Percentiles rank a stretch among this genome's conserved stretches.
phyloP scores from a whole-genome alignment of 495 filamentous ascomycete genomes.

The Hypoxylon cercidicola region DNA sequence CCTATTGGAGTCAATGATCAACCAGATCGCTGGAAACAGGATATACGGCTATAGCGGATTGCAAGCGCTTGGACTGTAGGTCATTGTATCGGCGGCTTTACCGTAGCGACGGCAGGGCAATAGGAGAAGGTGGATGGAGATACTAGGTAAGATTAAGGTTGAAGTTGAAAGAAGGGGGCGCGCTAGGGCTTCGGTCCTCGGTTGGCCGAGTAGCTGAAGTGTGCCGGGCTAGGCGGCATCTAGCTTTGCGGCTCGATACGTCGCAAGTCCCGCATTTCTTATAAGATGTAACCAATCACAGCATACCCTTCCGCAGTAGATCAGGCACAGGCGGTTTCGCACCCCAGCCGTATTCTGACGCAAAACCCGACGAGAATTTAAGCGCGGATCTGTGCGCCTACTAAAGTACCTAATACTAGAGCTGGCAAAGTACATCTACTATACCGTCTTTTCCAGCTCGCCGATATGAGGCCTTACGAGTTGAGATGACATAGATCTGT shows the following conservation, averaged over 20 bases:
- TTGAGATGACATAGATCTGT: conserved; percentile 32
- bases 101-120: not conserved
- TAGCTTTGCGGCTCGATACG: conserved; percentile 44
- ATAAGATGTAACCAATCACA: conserved; percentile 23
- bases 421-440: conserved; percentile 8
- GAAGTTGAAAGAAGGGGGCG: conserved; percentile 27
- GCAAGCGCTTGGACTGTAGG: conserved; percentile 25
- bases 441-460: not conserved
- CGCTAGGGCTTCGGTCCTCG: conserved; percentile 34
- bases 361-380: conserved; percentile 39
- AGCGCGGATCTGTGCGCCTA: conserved; percentile 42
- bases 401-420: conserved; percentile 3
- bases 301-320: conserved; percentile 12
- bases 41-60: not conserved
- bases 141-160: conserved; percentile 22
- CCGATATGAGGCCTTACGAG: too few relatives aligned
- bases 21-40: conserved; percentile 17
- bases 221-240: conserved; percentile 27
- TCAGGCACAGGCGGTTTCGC: conserved; percentile 43
- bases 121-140: not conserved
- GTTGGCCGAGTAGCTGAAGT: conserved; percentile 36
- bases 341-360: conserved; percentile 39
- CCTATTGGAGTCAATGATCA: conserved; percentile 28
- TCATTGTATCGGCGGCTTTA: conserved; percentile 7
- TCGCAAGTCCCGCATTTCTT: conserved; percentile 38